Conservation (phyloP, 768 basidiomycete genomes). For the Mycena latifolia region DNA sequence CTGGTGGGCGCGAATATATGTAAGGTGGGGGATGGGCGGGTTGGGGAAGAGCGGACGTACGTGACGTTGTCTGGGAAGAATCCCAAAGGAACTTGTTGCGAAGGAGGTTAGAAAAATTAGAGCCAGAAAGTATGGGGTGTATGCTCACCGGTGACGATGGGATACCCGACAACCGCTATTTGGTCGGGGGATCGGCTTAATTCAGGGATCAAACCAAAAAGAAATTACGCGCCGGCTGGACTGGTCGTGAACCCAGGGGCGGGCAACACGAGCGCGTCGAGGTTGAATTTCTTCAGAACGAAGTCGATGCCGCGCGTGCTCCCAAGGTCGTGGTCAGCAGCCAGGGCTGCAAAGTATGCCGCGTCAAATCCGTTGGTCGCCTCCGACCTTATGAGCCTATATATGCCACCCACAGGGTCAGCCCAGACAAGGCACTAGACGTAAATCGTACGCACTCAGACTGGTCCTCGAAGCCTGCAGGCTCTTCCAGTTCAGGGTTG, state of each 20-base stretch:
- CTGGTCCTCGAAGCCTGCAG: conserved; percentile 53
- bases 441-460: conserved; percentile 42
- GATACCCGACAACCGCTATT: conserved; percentile 72
- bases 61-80: conserved; percentile 61
- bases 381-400: conserved; percentile 54
- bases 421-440: neutral
- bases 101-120: conserved; percentile 3
- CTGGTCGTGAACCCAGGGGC: conserved; percentile 51
- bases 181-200: conserved; percentile 15
- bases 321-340: conserved; percentile 59
- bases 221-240: conserved; percentile 49
- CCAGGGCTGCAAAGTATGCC: conserved; percentile 58
- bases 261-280: conserved; percentile 68
- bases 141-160: conserved; percentile 68
- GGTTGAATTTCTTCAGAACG: conserved; percentile 55
- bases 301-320: conserved; percentile 68
- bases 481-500: conserved; percentile 63
- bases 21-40: neutral
- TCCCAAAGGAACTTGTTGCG: conserved; percentile 68
- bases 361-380: conserved; percentile 56
- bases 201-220: neutral
- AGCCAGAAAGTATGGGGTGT: neutral
- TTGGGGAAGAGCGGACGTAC: neutral
- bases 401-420: conserved; percentile 40
- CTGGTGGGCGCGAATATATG: neutral